Evolutionary conservation across 345 rosid species (phyloP).

Genomic region (Excoecaria agallocha): DNA sequence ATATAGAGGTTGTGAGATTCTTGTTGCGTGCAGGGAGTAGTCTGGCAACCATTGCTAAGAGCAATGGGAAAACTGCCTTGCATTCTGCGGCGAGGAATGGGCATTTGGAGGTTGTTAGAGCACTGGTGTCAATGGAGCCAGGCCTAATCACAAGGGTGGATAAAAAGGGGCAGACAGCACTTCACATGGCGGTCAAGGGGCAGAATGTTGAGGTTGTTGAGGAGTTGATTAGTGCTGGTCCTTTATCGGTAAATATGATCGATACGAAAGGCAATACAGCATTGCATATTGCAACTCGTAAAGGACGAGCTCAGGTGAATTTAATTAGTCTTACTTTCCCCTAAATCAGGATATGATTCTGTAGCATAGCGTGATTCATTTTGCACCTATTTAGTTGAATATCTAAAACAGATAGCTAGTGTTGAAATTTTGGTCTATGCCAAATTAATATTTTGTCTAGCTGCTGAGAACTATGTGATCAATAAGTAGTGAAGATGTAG

Average conservation of each 20-base stretch:
- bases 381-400: not conserved
- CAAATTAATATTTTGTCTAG: not conserved
- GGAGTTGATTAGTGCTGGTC: conserved; percentile 60
- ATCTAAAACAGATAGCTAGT: not conserved
- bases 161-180: conserved; percentile 90
- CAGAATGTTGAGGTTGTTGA: conserved; percentile 63
- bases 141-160: conserved; percentile 58
- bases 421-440: not conserved
- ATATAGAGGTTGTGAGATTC: conserved; percentile 63
- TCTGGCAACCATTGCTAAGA: conserved; percentile 73
- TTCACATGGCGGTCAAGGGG: conserved; percentile 96
- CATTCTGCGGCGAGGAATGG: conserved; percentile 95
- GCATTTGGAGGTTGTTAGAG: conserved; percentile 67
- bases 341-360: no score
- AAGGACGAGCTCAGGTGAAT: conserved; percentile 77
- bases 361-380: no score
- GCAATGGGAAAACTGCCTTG: conserved; percentile 88
- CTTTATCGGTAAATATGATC: conserved; percentile 54
- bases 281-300: conserved; percentile 74
- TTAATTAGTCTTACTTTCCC: not conserved
- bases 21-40: conserved; percentile 72
- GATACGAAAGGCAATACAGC: conserved; percentile 78
- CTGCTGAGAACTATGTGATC: not conserved
- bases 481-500: not conserved
- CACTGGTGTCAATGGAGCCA: conserved; percentile 61